Evolutionary conservation across 139 green algal species (phyloP).

Genomic region (Coelastrella sp.): DNA sequence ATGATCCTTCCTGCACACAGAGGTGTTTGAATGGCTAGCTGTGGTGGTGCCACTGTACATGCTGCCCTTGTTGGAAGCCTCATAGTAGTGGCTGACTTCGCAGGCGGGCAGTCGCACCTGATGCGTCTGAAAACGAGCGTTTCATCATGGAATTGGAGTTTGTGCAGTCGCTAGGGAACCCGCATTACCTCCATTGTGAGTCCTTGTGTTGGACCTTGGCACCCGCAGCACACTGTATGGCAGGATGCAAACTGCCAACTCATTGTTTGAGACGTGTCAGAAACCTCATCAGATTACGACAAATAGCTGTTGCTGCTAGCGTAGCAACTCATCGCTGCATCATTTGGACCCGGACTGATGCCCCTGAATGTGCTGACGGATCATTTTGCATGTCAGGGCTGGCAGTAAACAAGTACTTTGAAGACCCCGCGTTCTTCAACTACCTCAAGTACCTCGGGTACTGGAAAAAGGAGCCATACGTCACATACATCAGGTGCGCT

Average conservation of each 20-base stretch:
- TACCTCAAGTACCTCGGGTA: constrained; percentile 97
- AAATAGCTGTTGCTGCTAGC: too few species aligned
- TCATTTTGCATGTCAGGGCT: constrained; percentile 74
- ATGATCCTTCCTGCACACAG: too few species aligned
- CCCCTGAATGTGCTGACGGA: not conserved
- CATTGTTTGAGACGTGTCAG: too few species aligned
- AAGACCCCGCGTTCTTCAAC: constrained; percentile 84
- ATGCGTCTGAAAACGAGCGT: constrained; percentile 56
- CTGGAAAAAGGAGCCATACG: constrained; percentile 89
- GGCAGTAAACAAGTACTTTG: constrained; percentile 86
- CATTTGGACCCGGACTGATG: not conserved
- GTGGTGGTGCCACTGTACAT: not conserved
- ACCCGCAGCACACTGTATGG: too few species aligned
- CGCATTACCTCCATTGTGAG: constrained; percentile 93
- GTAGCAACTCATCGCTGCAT: not conserved
- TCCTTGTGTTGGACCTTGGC: too few species aligned
- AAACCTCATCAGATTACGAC: too few species aligned
- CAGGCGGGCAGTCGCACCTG: constrained; percentile 8
- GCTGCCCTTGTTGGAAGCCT: not conserved
- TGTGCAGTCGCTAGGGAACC: constrained; percentile 91
- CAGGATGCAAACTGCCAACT: too few species aligned
- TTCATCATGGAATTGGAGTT: constrained; percentile 96
- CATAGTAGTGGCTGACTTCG: not conserved
- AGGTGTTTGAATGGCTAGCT: too few species aligned
- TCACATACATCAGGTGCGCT: constrained; percentile 61